Conservation (phyloP, 2,329 filamentous ascomycete genomes). For the Pseudocercospora macadamiae region DNA sequence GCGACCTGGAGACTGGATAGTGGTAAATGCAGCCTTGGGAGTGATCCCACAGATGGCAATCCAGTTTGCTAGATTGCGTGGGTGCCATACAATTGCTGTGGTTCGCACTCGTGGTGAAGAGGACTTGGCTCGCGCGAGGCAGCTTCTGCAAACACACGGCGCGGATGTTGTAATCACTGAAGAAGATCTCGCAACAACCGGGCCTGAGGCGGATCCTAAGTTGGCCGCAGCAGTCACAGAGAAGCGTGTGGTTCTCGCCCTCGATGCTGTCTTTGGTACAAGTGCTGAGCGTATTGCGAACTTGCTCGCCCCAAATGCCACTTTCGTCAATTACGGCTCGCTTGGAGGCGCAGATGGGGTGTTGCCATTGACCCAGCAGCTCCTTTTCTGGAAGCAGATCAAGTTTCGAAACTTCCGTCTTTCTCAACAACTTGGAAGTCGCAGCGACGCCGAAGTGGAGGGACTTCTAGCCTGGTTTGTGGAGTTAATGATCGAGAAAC, state of each 20-base stretch:
- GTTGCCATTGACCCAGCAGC: neutral
- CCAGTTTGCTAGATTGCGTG: slow-evolving; percentile 28
- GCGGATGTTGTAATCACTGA: slow-evolving; percentile 12
- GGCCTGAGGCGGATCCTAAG: neutral
- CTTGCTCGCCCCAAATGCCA: neutral
- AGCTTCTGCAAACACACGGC: neutral
- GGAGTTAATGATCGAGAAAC: neutral
- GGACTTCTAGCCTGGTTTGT: neutral
- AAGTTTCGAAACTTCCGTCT: neutral
- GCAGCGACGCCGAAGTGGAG: neutral
- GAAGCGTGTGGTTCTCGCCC: slow-evolving; percentile 10
- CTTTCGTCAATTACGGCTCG: neutral
- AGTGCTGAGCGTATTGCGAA: neutral
- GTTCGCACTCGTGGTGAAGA: slow-evolving; percentile 23
- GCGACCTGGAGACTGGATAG: slow-evolving; percentile 31
- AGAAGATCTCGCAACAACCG: neutral
- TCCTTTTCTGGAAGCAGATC: neutral
- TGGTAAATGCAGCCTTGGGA: slow-evolving; percentile 29
- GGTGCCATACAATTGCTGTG: slow-evolving; percentile 19
- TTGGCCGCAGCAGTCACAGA: neutral
- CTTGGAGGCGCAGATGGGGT: neutral
- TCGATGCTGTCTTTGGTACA: slow-evolving; percentile 16
- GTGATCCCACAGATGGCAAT: slow-evolving; percentile 28
- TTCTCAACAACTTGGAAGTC: neutral
- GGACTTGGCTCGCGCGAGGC: neutral